These are phyloP conservation scores for Trichosporon sp. DNA, from an alignment of 1,284 basidiomycete species.

Conservation along the genomic window DNA sequence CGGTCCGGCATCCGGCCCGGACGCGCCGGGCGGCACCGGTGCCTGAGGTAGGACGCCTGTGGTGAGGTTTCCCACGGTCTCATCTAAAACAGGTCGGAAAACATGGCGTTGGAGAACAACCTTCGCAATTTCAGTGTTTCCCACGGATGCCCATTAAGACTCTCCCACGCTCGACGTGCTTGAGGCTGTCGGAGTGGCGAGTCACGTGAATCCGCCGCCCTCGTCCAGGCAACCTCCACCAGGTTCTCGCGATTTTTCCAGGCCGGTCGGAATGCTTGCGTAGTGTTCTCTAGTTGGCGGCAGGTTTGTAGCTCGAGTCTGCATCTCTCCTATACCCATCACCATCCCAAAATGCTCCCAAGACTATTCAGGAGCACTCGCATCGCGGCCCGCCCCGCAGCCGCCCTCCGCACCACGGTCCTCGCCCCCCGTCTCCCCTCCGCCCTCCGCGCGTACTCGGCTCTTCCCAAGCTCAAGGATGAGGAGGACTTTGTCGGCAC, in stretches of 20 bases:
- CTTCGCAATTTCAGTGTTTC: no score
- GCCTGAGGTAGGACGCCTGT: neutral
- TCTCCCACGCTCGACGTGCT: no score
- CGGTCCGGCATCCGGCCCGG: neutral
- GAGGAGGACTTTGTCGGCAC: slow-evolving; percentile 24
- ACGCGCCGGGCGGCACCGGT: neutral
- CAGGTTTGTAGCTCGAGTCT: neutral
- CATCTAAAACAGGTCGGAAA: no score
- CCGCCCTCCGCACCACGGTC: neutral
- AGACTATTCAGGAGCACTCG: slow-evolving; percentile 16
- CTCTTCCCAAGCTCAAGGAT: slow-evolving; percentile 31
- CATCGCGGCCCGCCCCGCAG: slow-evolving; percentile 1
- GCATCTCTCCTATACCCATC: neutral
- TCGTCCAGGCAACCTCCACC: neutral
- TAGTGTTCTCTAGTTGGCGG: neutral
- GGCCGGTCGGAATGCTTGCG: neutral
- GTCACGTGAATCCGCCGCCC: slow-evolving; percentile 8
- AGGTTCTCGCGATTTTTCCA: neutral
- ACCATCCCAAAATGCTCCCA: slow-evolving; percentile 15
- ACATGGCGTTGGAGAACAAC: no score
- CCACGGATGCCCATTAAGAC: no score
- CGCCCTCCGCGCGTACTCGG: slow-evolving; percentile 26
- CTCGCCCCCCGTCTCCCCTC: slow-evolving; percentile 7
- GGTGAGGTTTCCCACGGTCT: no score
- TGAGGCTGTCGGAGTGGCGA: slow-evolving; percentile 9